These are phyloP conservation scores for Filobasidium floriforme DNA, from an alignment of 768 basidiomycete species.

Conservation along the genomic window DNA sequence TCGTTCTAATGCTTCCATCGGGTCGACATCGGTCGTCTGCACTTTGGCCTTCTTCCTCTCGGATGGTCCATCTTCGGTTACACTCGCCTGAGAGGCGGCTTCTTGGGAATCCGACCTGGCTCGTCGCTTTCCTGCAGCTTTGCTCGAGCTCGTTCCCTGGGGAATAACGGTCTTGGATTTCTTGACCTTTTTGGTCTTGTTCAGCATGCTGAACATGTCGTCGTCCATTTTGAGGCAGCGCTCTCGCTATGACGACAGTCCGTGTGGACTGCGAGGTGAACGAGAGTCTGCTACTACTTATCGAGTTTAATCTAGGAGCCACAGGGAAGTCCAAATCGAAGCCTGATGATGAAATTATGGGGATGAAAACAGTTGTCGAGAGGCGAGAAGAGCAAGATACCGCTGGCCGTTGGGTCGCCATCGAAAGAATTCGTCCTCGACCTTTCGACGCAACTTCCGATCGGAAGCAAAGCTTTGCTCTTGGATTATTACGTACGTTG, in stretches of 20 bases:
- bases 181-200: conserved; percentile 57
- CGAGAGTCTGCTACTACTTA: neutral
- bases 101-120: conserved; percentile 23
- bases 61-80: conserved; percentile 32
- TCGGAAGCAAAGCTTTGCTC: no score
- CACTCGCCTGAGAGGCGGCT: conserved; percentile 38
- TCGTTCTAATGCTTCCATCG: conserved; percentile 24
- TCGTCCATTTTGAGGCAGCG: conserved; percentile 11
- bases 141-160: neutral
- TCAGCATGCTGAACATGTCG: conserved; percentile 48
- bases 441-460: no score
- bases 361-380: no score
- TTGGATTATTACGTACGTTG: no score
- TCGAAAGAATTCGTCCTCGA: no score
- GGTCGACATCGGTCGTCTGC: conserved; percentile 12
- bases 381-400: no score
- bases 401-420: no score
- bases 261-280: neutral
- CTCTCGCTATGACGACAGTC: neutral
- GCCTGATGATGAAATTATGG: no score
- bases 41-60: conserved; percentile 5
- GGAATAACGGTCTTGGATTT: neutral
- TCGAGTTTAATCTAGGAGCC: no score
- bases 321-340: no score
- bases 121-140: conserved; percentile 7